phyloP scores from a whole-genome alignment of 2,329 filamentous ascomycete species.

The Colletotrichum shisoi region DNA sequence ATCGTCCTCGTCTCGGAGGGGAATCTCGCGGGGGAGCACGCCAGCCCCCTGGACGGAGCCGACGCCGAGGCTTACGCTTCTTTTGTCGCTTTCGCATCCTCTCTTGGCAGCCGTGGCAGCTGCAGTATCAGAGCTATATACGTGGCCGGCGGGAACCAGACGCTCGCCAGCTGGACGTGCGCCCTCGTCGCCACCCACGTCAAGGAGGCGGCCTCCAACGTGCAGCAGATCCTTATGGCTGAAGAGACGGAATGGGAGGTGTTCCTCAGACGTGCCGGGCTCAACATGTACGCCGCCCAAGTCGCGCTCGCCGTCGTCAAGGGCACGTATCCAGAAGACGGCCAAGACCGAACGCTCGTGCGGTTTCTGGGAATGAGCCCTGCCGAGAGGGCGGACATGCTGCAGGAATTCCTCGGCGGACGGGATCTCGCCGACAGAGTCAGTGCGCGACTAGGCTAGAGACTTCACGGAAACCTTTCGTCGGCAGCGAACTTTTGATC shows the following conservation, averaged over 20 bases:
- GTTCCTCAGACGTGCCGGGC: conserved; percentile 48
- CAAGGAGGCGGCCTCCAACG: conserved; percentile 35
- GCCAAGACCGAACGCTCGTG: conserved; percentile 44
- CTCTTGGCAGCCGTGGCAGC: conserved; percentile 46
- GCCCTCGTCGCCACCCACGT: conserved; percentile 59
- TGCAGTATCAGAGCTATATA: conserved; percentile 53
- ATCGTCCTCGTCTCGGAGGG: conserved; percentile 72
- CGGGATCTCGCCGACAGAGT: conserved; percentile 22
- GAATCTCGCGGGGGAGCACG: conserved; percentile 53
- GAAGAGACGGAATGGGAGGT: conserved; percentile 54
- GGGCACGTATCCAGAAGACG: conserved; percentile 37
- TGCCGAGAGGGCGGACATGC: conserved; percentile 42
- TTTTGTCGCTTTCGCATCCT: conserved; percentile 59
- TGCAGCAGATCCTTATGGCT: conserved; percentile 50
- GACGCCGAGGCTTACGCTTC: conserved; percentile 58
- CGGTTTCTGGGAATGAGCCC: conserved; percentile 46
- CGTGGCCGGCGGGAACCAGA: conserved; percentile 59
- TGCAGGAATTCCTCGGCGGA: conserved; percentile 44
- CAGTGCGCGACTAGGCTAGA: conserved; percentile 24
- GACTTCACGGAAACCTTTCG: conserved; percentile 11
- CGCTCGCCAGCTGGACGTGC: conserved; percentile 63
- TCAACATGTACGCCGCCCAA: conserved; percentile 51
- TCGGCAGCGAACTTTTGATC: conserved; percentile 18
- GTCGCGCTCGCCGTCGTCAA: conserved; percentile 45
- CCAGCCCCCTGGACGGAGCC: conserved; percentile 49